Evolutionary conservation across 805 yeast genomes (phyloP).

Genomic region (Kuraishia hungarica): DNA sequence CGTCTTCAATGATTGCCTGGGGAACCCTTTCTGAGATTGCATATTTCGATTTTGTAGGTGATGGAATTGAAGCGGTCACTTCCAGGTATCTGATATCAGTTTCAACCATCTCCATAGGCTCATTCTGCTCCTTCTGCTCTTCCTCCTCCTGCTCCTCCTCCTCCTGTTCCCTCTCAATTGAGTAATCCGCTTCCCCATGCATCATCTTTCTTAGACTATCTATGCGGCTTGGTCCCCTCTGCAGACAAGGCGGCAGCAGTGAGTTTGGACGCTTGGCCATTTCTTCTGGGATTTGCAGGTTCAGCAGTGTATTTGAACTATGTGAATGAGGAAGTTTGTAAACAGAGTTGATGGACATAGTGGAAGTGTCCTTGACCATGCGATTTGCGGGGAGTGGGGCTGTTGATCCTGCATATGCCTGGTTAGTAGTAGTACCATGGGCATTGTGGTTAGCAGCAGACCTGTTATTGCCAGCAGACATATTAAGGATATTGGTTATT

Average conservation of each 20-base stretch:
- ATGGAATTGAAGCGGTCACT: neutral
- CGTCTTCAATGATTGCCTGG: neutral
- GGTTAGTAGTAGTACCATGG: no score
- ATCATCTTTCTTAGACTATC: neutral
- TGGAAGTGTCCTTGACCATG: neutral
- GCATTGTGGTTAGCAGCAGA: neutral
- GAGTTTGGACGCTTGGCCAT: neutral
- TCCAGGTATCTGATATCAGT: neutral
- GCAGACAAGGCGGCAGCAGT: neutral
- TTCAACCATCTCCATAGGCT: no score
- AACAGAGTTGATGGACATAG: neutral
- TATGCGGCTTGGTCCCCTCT: neutral
- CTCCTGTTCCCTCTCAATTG: no score
- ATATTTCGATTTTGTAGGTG: neutral
- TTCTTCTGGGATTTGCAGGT: neutral
- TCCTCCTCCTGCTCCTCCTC: no score
- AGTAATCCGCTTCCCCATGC: neutral
- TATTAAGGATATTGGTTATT: neutral
- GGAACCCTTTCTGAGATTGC: neutral
- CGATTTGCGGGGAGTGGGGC: no score
- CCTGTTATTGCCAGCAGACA: neutral
- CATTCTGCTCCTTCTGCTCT: no score
- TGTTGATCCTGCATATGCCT: no score
- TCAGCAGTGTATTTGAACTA: neutral
- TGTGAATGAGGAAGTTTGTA: neutral